Percentiles rank a stretch among this genome's conserved stretches.
Evolutionary conservation across 345 rosid species (phyloP).

Genomic region (Salix exigua): DNA sequence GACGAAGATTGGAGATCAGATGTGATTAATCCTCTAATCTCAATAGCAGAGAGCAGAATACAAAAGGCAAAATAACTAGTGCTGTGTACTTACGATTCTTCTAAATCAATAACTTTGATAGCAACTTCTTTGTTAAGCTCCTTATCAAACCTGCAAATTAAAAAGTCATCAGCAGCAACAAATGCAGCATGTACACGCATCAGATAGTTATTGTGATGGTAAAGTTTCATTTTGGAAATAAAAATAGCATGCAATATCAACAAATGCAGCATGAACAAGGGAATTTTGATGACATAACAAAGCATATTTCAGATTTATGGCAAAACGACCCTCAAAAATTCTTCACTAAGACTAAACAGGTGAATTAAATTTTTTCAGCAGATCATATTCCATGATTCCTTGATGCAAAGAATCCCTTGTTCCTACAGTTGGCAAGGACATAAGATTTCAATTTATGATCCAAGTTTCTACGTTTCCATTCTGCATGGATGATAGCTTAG

Average conservation of each 20-base stretch:
- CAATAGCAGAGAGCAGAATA: not conserved
- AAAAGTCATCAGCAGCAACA: constrained; percentile 19
- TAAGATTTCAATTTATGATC: not conserved
- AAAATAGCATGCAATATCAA: not conserved
- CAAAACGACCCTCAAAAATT: not conserved
- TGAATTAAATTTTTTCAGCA: not conserved
- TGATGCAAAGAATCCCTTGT: not conserved
- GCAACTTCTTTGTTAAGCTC: constrained; percentile 96
- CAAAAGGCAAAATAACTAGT: constrained; percentile 5
- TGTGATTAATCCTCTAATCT: too few species aligned
- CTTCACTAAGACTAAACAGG: not conserved
- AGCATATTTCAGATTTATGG: not conserved
- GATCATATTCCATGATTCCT: not conserved
- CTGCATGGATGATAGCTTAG: not conserved
- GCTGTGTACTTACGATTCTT: constrained; percentile 82
- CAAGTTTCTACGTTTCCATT: not conserved
- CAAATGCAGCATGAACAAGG: not conserved
- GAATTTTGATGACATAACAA: not conserved
- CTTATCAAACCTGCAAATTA: constrained; percentile 79
- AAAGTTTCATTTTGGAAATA: not conserved
- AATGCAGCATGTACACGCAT: constrained; percentile 3
- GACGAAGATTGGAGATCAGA: not conserved
- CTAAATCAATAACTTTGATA: constrained; percentile 96
- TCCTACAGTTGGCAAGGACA: not conserved
- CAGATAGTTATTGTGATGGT: not conserved